Base-by-base conservation (phyloP, 306 rosid genomes). In the Glycyrrhiza uralensis region DNA sequence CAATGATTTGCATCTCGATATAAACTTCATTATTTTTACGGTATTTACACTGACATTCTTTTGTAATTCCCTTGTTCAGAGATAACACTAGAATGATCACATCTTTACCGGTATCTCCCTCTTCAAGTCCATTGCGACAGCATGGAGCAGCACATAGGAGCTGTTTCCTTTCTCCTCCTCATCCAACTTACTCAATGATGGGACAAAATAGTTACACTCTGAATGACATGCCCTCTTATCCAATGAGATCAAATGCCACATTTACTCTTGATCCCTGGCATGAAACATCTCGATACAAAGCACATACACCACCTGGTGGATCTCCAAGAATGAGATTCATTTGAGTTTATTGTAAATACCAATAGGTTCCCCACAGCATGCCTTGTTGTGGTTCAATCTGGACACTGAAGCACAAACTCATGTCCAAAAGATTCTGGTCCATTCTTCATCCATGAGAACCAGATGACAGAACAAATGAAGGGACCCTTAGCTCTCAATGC, bases 71-170 rank as follows among this genome's bases (percentile, higher is more conserved):
- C 54, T 22, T 81, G 64, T 80, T 74, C 85, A 94, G 99, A 50
- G 99, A 90, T 14, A 85, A 77, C 62, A 12, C 60, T 54, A 85
- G 93, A 82, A 71, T 66, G 76, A 94, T 91, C 68, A 76, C 95
- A 20, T 94, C 99, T 50, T 79, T 91, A 80, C 99, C 96, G 0
- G 99, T 91, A 13, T 94, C 99, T 38, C 99, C 99, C 32, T 79
- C 87, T 74, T 94, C 99, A 49, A 94, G 99, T 81, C 99, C 99
- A 12, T 75, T 94, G 75, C 85, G 96, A 75, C 91, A 85, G 20
- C 71, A 79, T 42, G 86, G 91, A 29, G 71, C 85, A 0, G 74
- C 83, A 13, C 83, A 89, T 36, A 74, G 67, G 76, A 88, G 87
- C 83, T 74, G 79, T 66, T 80, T 83, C 49, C 82, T 81, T 68